Base-by-base conservation (phyloP, 768 basidiomycete species). In the Brasilioporus rufonigricans region DNA sequence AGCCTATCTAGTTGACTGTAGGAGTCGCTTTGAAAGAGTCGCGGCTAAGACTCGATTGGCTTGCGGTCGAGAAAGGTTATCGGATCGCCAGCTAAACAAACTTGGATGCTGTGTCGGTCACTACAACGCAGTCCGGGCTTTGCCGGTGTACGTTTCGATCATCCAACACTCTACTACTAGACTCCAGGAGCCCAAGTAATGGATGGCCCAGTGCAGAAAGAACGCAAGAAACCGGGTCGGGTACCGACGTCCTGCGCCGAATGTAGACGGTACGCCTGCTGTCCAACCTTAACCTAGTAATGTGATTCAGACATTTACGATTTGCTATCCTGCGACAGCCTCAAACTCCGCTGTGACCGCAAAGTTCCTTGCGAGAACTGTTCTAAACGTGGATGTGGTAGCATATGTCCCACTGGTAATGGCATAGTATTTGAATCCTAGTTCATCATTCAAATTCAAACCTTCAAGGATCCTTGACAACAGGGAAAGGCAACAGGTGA, bases 311-410 rank as follows among this genome's bases (percentile, higher is more conserved):
- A 18, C 36, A 11, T 4, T 29, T 29, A 29, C 9, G 27, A 4
- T 29, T 19, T 29, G 13, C 38, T 41, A 18, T 40, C 39, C 27
- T 46, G 45, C 12, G 21, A 58, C 45, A 76, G 85, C 43, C 74
- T 87, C 39, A 87, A 88, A 66, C 73, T 88, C 40, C 77, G 80
- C 31, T 88, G 86, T 60, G 85, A 87, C 64, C 79, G 80, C 62
- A 81, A 82, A 68, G 77, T 89, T 32, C 89, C 89, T 12, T 91
- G 89, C 71, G 85, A 86, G 70, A 89, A 83, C 66, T 91, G 89
- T 64, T 80, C 81, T 23, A 85, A 85, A 53, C 77, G 88, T 63
- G 89, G 89, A 32, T 91, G 87, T 63, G 82, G 81, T 23, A 74
- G 82, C 18, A 86, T 91, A 53, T 91, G 89, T 70, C 89, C 89